Percentiles rank a stretch among this genome's conserved stretches.
Evolutionary conservation across 805 yeast species (phyloP).

Genomic region (Candida suzukii): DNA sequence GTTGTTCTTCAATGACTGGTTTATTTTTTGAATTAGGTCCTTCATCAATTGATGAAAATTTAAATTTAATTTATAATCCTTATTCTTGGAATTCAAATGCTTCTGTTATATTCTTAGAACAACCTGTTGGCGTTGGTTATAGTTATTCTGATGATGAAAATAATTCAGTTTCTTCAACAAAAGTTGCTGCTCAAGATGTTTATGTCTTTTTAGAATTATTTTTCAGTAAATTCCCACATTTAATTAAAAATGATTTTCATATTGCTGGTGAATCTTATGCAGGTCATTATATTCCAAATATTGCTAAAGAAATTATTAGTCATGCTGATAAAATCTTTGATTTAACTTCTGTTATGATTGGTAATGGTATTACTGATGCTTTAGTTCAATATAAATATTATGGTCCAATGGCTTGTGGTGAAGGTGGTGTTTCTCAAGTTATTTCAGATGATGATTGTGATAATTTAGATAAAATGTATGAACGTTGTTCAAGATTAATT

Average conservation of each 20-base stretch:
- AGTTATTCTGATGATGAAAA: conserved; percentile 32
- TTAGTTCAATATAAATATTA: conserved; percentile 70
- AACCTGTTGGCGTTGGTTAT: conserved; percentile 83
- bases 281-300: conserved; percentile 89
- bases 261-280: conserved; percentile 93
- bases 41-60: conserved; percentile 52
- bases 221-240: conserved; percentile 65
- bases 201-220: conserved; percentile 74
- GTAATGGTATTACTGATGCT: conserved; percentile 88
- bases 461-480: conserved; percentile 56
- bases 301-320: conserved; percentile 71
- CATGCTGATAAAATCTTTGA: conserved; percentile 53
- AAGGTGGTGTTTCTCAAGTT: conserved; percentile 75
- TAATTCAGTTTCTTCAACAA: conserved; percentile 59
- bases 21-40: conserved; percentile 85
- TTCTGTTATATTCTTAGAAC: conserved; percentile 79
- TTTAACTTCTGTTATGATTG: conserved; percentile 73
- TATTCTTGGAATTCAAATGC: conserved; percentile 83
- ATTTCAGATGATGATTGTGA: conserved; percentile 75
- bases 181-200: conserved; percentile 79
- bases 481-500: conserved; percentile 72
- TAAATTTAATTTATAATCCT: conserved; percentile 64
- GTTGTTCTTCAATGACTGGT: conserved; percentile 86
- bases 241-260: conserved; percentile 55
- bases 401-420: conserved; percentile 93